Conservation (phyloP, 75 land plant species). For the Selaginella moellendorffii region DNA sequence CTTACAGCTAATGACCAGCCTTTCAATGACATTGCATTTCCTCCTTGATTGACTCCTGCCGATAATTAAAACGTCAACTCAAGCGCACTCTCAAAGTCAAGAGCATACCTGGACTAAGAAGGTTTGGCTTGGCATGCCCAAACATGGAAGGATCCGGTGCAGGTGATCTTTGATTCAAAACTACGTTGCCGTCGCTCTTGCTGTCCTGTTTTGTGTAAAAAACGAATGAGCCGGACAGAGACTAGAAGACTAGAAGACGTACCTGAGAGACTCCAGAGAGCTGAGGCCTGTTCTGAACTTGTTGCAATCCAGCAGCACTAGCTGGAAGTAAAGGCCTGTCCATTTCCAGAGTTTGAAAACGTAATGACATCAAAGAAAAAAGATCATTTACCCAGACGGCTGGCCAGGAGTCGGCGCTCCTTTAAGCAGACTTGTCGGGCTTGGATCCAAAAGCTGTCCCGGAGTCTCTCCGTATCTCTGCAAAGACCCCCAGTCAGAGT, state of each 20-base stretch:
- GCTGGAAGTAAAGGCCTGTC: slow-evolving; percentile 75
- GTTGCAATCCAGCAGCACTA: slow-evolving; percentile 57
- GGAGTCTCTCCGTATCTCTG: slow-evolving; percentile 57
- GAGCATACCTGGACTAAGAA: slow-evolving; percentile 42
- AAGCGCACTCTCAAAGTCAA: neutral
- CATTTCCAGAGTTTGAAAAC: neutral
- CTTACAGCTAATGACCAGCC: slow-evolving; percentile 94
- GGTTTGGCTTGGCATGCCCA: slow-evolving; percentile 63
- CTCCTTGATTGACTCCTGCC: slow-evolving; percentile 73
- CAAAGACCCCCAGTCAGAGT: slow-evolving; percentile 19
- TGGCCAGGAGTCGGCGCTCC: slow-evolving; percentile 32
- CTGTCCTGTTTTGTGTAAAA: slow-evolving; percentile 34
- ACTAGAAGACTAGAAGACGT: neutral
- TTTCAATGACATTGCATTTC: slow-evolving; percentile 66
- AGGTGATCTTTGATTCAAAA: slow-evolving; percentile 49
- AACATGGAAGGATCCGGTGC: slow-evolving; percentile 69
- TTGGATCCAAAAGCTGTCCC: slow-evolving; percentile 39
- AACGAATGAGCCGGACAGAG: neutral
- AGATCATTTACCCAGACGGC: slow-evolving; percentile 29
- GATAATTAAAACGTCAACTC: neutral
- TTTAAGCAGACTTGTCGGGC: slow-evolving; percentile 35
- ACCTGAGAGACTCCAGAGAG: slow-evolving; percentile 60
- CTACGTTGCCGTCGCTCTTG: slow-evolving; percentile 45
- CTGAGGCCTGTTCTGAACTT: slow-evolving; percentile 66
- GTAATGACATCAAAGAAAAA: neutral